These are phyloP conservation scores for Sutorius australiensis DNA, from an alignment of 768 basidiomycete species.

Conservation along the genomic window DNA sequence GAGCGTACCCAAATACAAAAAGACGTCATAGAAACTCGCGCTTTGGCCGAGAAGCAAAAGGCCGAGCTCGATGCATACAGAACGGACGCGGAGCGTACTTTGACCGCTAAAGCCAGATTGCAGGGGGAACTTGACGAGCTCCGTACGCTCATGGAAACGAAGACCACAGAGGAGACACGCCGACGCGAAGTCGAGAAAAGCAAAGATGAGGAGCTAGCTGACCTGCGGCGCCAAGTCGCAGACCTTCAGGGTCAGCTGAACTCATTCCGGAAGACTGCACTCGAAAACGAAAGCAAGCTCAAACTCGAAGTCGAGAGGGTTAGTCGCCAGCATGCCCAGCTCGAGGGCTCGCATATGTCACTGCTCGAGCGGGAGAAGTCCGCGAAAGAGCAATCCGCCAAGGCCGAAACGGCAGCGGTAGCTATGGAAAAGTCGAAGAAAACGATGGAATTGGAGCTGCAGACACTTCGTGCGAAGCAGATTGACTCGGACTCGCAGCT, in stretches of 20 bases:
- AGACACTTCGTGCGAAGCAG: slow-evolving; percentile 63
- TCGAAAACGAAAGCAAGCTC: slow-evolving; percentile 69
- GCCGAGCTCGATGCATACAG: slow-evolving; percentile 60
- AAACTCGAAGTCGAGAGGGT: slow-evolving; percentile 71
- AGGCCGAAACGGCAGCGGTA: slow-evolving; percentile 44
- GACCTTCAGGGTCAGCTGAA: slow-evolving; percentile 65
- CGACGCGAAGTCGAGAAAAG: slow-evolving; percentile 82
- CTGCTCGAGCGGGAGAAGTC: slow-evolving; percentile 59
- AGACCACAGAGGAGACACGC: slow-evolving; percentile 80
- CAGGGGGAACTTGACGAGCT: slow-evolving; percentile 85
- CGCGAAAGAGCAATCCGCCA: slow-evolving; percentile 47
- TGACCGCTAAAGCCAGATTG: slow-evolving; percentile 52
- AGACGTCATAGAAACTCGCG: slow-evolving; percentile 66
- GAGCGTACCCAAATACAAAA: slow-evolving; percentile 54
- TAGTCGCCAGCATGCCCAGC: slow-evolving; percentile 53
- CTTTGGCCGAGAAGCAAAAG: slow-evolving; percentile 60
- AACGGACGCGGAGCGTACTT: slow-evolving; percentile 46
- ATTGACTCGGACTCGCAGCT: slow-evolving; percentile 64
- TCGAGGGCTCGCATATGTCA: slow-evolving; percentile 59
- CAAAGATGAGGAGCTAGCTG: slow-evolving; percentile 77
- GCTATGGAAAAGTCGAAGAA: slow-evolving; percentile 70
- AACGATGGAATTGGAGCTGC: slow-evolving; percentile 66
- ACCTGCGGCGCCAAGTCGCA: slow-evolving; percentile 61
- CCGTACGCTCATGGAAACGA: slow-evolving; percentile 77
- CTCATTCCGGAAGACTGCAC: slow-evolving; percentile 55